These are phyloP conservation scores for Ramaria sp. DNA, from an alignment of 768 basidiomycete species.

Conservation along the genomic window DNA sequence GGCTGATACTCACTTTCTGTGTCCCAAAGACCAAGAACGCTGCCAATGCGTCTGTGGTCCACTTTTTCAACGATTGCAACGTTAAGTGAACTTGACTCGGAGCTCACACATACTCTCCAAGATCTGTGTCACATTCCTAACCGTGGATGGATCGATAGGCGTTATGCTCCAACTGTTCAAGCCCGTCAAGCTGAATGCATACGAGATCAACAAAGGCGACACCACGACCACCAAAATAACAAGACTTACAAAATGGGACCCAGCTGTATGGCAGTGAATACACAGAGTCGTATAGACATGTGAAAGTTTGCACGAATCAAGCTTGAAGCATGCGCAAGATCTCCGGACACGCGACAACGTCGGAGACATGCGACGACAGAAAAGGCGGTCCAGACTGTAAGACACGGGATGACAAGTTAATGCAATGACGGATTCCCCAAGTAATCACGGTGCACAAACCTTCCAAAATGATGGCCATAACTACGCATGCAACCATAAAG, in stretches of 20 bases:
- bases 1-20: background rate
- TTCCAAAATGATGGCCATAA: no score
- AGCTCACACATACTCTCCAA: background rate
- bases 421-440: no score
- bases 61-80: background rate
- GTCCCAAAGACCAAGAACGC: background rate
- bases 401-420: no score
- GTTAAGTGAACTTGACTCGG: background rate
- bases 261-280: background rate
- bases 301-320: background rate
- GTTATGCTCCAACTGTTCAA: background rate
- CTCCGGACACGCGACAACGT: background rate
- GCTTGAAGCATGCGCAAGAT: background rate
- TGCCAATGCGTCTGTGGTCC: background rate
- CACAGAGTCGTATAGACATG: background rate
- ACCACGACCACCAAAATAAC: background rate
- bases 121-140: background rate
- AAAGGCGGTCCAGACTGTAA: background rate
- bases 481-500: no score
- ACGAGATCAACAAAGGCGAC: background rate
- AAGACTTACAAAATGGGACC: background rate
- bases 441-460: no score
- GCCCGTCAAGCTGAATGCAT: background rate
- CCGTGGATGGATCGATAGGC: background rate
- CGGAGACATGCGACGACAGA: background rate